Evolutionary conservation across 225 moss, liverwort and hornwort genomes (phyloP), one percentile per base, ranked within the genome.

Genomic region (Sphagnum contortum): DNA sequence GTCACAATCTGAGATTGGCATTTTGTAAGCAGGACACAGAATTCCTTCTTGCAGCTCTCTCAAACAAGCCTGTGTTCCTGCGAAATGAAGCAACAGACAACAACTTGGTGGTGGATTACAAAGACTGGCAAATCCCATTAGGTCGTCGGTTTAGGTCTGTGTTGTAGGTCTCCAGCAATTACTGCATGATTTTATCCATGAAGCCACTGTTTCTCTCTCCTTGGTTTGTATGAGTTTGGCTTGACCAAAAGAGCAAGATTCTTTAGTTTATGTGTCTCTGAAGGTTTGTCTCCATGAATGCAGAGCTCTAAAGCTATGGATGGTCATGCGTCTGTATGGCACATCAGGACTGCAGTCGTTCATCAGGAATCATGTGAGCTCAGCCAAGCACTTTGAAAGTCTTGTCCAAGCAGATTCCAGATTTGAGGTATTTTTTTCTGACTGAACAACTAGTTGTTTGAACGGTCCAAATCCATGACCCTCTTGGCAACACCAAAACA

Each of bases 241-340:
- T 29, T 29, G 29, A 29, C 29, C 29, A 29, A 29, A 29, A 29
- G 29, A 29, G 29, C 29, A 29, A 29, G 29, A 29, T 29, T 29
- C 29, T 29, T 29, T 29, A 29, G 1, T 29, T 29, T 29, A 29
- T 29, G 29, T 29, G 29, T 29, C 29, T 29, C 29, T 29, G 29
- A 29, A 29, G 29, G 29, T 29, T 29, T 29, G 29, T 29, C 29
- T 29, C 29, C 29, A 29, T 29, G 29, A 29, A 29, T 76, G 73
- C 80, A 90, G 90, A 65, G 78, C 88, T 4, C 62, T 90, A 76
- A 91, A 90, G 75, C 75, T 94, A 63, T 90, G 87, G 90, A 83
- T 94, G 76, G 80, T 90, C 57, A 71, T 90, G 78, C 90, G 90
- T 29, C 76, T 90, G 71, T 87, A 94, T 67, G 94, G 94, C 57